These are phyloP conservation scores for Candida silvicultrix DNA, from an alignment of 805 yeast genomes.

Conservation along the genomic window DNA sequence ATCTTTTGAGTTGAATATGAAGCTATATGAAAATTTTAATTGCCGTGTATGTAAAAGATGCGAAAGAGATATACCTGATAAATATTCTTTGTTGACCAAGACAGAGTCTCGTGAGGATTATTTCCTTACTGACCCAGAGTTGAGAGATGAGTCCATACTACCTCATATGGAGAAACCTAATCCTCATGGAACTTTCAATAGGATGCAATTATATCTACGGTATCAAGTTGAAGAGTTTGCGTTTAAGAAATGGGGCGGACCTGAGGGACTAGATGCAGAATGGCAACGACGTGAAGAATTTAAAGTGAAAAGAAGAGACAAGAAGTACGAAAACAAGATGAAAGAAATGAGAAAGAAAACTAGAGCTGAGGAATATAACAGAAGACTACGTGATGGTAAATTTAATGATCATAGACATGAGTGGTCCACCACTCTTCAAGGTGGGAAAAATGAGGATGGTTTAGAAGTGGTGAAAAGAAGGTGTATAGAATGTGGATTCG, in stretches of 20 bases:
- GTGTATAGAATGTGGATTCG: slow-evolving; percentile 79
- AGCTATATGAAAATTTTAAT: slow-evolving; percentile 60
- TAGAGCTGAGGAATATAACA: slow-evolving; percentile 84
- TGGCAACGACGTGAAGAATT: slow-evolving; percentile 79
- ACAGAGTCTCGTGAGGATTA: slow-evolving; percentile 95
- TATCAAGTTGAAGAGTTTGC: slow-evolving; percentile 93
- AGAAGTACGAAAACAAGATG: slow-evolving; percentile 70
- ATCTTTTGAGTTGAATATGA: slow-evolving; percentile 73
- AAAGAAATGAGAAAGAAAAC: slow-evolving; percentile 86
- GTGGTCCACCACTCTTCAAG: slow-evolving; percentile 55
- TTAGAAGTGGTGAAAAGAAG: slow-evolving; percentile 43
- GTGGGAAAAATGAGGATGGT: slow-evolving; percentile 36
- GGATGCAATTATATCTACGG: slow-evolving; percentile 89
- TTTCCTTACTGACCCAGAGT: slow-evolving; percentile 87
- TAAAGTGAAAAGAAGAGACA: slow-evolving; percentile 68
- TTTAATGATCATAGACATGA: slow-evolving; percentile 65
- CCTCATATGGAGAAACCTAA: slow-evolving; percentile 84
- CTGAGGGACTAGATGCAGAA: slow-evolving; percentile 85
- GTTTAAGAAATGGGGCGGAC: slow-evolving; percentile 90
- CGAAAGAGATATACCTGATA: slow-evolving; percentile 68
- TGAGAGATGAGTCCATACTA: slow-evolving; percentile 60
- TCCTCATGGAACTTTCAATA: slow-evolving; percentile 83
- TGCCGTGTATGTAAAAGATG: slow-evolving; percentile 79
- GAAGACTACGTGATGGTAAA: slow-evolving; percentile 55
- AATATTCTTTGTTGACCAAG: slow-evolving; percentile 85